Conservation (phyloP, 306 rosid species). For the Acacia melanoxylon region DNA sequence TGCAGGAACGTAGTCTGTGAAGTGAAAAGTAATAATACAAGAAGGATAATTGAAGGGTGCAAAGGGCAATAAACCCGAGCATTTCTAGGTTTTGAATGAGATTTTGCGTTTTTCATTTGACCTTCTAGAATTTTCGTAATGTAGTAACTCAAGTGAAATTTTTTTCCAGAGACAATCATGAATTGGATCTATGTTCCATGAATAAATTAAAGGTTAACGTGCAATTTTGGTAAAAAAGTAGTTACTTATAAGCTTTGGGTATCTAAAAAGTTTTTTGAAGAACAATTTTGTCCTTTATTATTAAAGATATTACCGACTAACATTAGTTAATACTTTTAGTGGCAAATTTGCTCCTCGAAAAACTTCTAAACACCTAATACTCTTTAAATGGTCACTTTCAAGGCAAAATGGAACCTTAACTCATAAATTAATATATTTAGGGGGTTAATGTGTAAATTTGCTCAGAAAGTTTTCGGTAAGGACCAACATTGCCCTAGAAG, state of each 20-base stretch:
- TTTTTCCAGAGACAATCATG: background rate
- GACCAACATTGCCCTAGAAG: too few relatives aligned
- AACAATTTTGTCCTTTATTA: rapidly evolving
- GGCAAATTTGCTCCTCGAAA: too few relatives aligned
- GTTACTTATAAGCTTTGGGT: too few relatives aligned
- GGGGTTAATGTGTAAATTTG: too few relatives aligned
- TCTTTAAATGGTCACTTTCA: too few relatives aligned
- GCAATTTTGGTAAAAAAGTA: rapidly evolving
- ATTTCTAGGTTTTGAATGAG: background rate
- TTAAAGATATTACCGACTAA: too few relatives aligned
- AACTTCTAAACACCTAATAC: too few relatives aligned
- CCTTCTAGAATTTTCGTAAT: background rate
- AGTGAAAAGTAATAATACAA: background rate
- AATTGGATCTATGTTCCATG: background rate
- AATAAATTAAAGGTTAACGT: background rate
- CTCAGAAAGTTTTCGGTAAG: rapidly evolving
- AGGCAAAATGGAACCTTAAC: too few relatives aligned
- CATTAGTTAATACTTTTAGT: too few relatives aligned
- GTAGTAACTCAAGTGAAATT: background rate
- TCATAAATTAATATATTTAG: too few relatives aligned
- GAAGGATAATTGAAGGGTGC: background rate
- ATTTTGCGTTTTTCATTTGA: background rate
- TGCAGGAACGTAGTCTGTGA: background rate
- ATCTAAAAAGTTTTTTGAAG: too few relatives aligned
- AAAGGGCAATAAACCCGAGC: background rate